Base-by-base conservation (phyloP, 2,329 filamentous ascomycete genomes). In the Fusarium poae region DNA sequence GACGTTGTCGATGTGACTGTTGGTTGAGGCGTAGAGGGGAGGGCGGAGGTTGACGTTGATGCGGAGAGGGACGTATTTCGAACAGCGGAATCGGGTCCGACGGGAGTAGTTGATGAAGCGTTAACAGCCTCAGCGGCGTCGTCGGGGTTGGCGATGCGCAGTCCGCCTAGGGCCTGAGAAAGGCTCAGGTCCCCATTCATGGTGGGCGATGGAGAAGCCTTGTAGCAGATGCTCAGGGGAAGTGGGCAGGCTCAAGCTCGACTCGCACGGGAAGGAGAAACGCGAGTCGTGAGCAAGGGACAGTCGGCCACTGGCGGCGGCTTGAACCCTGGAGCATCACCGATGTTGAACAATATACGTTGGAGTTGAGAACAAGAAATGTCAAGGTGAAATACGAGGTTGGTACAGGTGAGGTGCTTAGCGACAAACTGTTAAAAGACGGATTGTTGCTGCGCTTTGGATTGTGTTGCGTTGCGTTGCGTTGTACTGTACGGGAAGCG, bases 141-240 rank as follows among this genome's bases (percentile, higher is more conserved):
- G 82, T 97, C 94, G 57, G 95, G 95, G 80, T 98, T 99, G 75
- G 96, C 95, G 80, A 99, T 98, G 79, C 95, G 93, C 80, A 99
- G 85, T 76, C 95, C 95, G 77, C 96, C 96, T 76, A 98, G 87
- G 77, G 93, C 93, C 83, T 94, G 92, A 77, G 94, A 96, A 72
- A 98, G 89, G 81, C 92, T 97, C 79, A 97, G 83, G 84, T 97
- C 94, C 81, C 92, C 93, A 83, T 94, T 93, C 94, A 97, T 97
- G 79, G 78, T 85, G 75, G 62, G 70, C 68, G 67, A 70, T 71
- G 59, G 67, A 74, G 70, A 65, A 62, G 66, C 64, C 68, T 68
- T 54, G 54, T 45, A 55, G 52, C 51, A 68, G 68, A 65, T 68
- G 64, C 65, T 76, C 67, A 71, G 66, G 71, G 67, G 67, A 68